Evolutionary conservation across 2,329 filamentous ascomycete genomes (phyloP), one percentile per base, ranked within the genome.

Genomic region (Rhinocladiella mackenziei): DNA sequence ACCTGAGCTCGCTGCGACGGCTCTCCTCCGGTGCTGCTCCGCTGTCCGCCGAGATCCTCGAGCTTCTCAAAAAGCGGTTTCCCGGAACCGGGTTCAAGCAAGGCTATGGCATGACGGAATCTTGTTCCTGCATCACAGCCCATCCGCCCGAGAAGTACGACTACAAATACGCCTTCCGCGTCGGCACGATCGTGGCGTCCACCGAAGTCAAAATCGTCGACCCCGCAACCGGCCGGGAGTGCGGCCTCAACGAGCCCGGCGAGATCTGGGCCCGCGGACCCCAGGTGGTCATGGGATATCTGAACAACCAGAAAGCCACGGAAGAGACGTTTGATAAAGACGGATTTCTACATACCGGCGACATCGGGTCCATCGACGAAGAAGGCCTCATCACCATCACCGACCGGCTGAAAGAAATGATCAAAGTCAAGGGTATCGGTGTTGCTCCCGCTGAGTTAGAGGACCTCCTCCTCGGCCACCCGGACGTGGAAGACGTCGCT

Each of bases 211-310:
- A 77, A 55, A 73, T 83, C 42, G 58, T 81, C 25, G 71, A 76
- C 30, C 58, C 59, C 11, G 71, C 75, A 8, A 60, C 59, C 0
- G 78, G 76, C 0, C 68, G 66, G 1, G 75, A 81, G 54, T 71
- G 70, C 1, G 73, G 65, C 0, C 57, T 76, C 3, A 70, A 70
- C 30, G 68, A 81, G 56, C 66, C 72, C 0, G 77, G 76, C 8
- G 77, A 80, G 57, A 67, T 80, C 1, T 85, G 86, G 72, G 72
- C 92, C 40, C 81, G 81, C 45, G 88, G 88, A 0, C 86, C 87
- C 0, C 92, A 92, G 50, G 71, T 91, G 15, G 89, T 89, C 66
- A 73, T 77, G 55, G 88, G 86, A 1, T 94, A 91, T 60, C 74
- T 83, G 56, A 86, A 88, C 58, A 84, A 85, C 45, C 76, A 80